These are phyloP conservation scores for Tricholomella constricta DNA, from an alignment of 768 basidiomycete genomes.

Conservation along the genomic window DNA sequence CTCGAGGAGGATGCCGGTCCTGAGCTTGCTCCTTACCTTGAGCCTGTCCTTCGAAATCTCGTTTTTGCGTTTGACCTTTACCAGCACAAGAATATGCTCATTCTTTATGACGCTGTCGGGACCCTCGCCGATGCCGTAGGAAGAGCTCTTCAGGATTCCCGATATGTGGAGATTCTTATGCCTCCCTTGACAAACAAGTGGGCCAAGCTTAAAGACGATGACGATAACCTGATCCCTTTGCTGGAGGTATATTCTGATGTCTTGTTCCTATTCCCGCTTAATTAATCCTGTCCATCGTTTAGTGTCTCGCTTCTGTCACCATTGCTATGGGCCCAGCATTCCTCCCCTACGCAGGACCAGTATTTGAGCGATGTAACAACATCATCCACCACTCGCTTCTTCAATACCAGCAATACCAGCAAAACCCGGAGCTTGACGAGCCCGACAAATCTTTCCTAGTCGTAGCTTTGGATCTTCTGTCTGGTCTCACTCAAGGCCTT, in stretches of 20 bases:
- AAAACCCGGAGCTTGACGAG: constrained; percentile 89
- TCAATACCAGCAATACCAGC: constrained; percentile 85
- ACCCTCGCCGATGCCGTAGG: constrained; percentile 98
- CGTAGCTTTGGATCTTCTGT: constrained; percentile 95
- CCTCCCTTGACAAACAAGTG: constrained; percentile 90
- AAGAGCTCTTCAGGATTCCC: constrained; percentile 77
- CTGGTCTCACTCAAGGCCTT: constrained; percentile 93
- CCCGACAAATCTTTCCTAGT: constrained; percentile 98
- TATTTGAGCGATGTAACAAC: constrained; percentile 88
- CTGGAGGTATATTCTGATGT: constrained; percentile 71
- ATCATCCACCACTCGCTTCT: constrained; percentile 84
- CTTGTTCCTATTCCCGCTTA: not conserved
- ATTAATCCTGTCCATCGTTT: not conserved
- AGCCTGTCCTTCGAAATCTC: constrained; percentile 91
- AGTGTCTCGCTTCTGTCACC: constrained; percentile 98
- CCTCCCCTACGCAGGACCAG: constrained; percentile 82
- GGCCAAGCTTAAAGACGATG: constrained; percentile 88
- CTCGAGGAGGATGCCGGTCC: constrained; percentile 95
- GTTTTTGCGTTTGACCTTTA: constrained; percentile 98
- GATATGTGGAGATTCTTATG: constrained; percentile 94
- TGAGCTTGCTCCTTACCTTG: constrained; percentile 89
- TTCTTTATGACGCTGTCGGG: constrained; percentile 98
- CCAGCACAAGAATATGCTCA: constrained; percentile 99
- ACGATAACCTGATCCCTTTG: constrained; percentile 90
- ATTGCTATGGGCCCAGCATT: constrained; percentile 94